Base-by-base conservation (phyloP, 495 filamentous ascomycete species). In the Physcia stellaris region DNA sequence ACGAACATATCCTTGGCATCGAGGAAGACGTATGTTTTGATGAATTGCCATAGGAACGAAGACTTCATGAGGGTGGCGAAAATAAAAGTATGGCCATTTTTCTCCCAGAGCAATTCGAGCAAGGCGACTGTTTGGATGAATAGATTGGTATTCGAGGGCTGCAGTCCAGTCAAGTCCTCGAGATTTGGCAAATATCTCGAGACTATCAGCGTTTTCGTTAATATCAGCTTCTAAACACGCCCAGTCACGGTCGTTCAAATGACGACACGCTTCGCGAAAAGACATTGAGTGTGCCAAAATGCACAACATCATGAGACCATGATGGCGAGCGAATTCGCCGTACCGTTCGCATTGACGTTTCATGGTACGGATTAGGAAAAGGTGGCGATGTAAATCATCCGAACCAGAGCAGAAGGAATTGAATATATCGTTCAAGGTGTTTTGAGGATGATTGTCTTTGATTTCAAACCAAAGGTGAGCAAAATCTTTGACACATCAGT, bases 251-350 rank as follows among this genome's bases (percentile, higher is more conserved):
- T 36, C 15, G 15, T 29, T 32, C 10, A 43, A 21, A 3, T 34
- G 21, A 13, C 24, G 2, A 28, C 34, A 42, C 0, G 53, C 49
- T 4, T 37, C 26, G 15, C 55, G 53, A 45, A 66, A 66, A 3
- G 47, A 47, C 37, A 55, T 49, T 0, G 61, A 42, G 13, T 51
- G 39, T 7, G 55, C 41, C 23, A 56, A 57, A 19, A 66, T 60
- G 20, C 51, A 36, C 26, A 61, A 50, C 29, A 60, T 48, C 39
- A 45, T 53, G 59, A 59, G 64, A 2, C 54, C 56, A 13, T 53
- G 33, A n/a, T n/a, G n/a, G n/a, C n/a, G n/a, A n/a, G n/a, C n/a
- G n/a, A n/a, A n/a, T n/a, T n/a, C n/a, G n/a, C n/a, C n/a, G n/a
- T n/a, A n/a, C n/a, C n/a, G n/a, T n/a, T n/a, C n/a, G n/a, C n/a